Base-by-base conservation (phyloP, 805 yeast genomes). In the Candida morakotiae region DNA sequence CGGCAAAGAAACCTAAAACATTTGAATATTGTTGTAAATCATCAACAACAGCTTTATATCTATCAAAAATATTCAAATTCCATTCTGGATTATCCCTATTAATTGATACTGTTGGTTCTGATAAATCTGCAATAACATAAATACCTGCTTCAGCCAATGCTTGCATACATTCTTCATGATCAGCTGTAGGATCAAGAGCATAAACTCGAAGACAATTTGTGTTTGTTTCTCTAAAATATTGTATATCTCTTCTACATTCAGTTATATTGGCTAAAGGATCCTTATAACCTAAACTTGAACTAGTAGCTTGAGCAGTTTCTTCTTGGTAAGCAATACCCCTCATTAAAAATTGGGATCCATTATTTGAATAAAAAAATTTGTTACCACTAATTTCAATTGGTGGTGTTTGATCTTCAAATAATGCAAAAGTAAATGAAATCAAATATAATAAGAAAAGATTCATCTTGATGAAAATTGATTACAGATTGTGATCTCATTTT, bases 1-100 rank as follows among this genome's bases (percentile, higher is more conserved):
- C 98, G 20, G 98, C 98, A 64, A 91, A 89, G 74, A 87, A 89
- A 2, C 98, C 98, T 45, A 91, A 71, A 14, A 87, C 76, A 63
- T 91, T 91, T 33, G 81, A 64, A 65, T 89, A 91, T 50, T 75
- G 69, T 41, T 79, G 77, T 68, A 93, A 77, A 48, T 74, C 66
- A 61, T 93, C 97, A 40, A 93, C 79, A 24, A 91, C 96, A 19
- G 72, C 63, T 34, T 83, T 80, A 69, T 91, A 91, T 58, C 97
- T 77, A 41, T 77, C 66, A 64, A 76, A 84, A 38, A 87, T 71
- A 20, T 71, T 77, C 33, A 77, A 63, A 56, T 80, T 77, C 96
- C 96, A 88, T 37, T 66, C 60, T 25, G 98, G 98, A 38, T 69
- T 61, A 54, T 77, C 75, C 56, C 97, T 79, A 55, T 77, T 73